A percentile compares a stretch with the other conserved stretches of the same genome.
phyloP scores from a whole-genome alignment of 108 stramenopile species.

The Chaetoceros muelleri region DNA sequence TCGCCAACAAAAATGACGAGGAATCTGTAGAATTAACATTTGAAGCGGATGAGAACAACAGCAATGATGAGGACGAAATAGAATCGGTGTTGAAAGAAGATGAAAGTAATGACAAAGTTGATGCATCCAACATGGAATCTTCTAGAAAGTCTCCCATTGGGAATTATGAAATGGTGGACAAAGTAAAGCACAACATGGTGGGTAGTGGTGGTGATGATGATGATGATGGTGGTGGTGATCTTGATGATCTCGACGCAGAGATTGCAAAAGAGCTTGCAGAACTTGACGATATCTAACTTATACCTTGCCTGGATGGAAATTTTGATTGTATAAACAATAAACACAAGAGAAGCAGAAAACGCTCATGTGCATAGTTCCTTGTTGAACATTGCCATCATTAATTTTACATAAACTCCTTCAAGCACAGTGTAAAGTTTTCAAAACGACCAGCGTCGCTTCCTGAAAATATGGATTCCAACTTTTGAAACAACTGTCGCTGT shows the following conservation, averaged over 20 bases:
- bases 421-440: too few relatives aligned
- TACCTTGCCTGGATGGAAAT: too few relatives aligned
- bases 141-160: constrained; percentile 4
- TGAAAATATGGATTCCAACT: too few relatives aligned
- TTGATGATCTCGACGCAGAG: constrained; percentile 83
- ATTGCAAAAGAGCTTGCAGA: constrained; percentile 75
- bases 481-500: too few relatives aligned
- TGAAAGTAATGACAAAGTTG: constrained; percentile 2
- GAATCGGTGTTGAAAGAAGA: constrained; percentile 2
- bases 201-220: constrained; percentile 30
- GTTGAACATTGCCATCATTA: too few relatives aligned
- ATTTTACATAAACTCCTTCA: too few relatives aligned
- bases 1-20: constrained; percentile 3
- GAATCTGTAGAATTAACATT: constrained; percentile 6
- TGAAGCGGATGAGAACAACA: constrained; percentile 7
- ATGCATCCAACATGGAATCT: constrained; percentile 7
- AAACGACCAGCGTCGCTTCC: too few relatives aligned
- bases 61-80: constrained; percentile 1
- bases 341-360: too few relatives aligned
- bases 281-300: not conserved
- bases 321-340: too few relatives aligned
- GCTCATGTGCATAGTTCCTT: too few relatives aligned
- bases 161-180: constrained; percentile 38
- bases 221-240: constrained; percentile 27
- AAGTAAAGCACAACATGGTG: constrained; percentile 32